A percentile compares a stretch with the other conserved stretches of the same genome.
phyloP scores from a whole-genome alignment of 768 basidiomycete species.

The Collybiopsis luxurians region DNA sequence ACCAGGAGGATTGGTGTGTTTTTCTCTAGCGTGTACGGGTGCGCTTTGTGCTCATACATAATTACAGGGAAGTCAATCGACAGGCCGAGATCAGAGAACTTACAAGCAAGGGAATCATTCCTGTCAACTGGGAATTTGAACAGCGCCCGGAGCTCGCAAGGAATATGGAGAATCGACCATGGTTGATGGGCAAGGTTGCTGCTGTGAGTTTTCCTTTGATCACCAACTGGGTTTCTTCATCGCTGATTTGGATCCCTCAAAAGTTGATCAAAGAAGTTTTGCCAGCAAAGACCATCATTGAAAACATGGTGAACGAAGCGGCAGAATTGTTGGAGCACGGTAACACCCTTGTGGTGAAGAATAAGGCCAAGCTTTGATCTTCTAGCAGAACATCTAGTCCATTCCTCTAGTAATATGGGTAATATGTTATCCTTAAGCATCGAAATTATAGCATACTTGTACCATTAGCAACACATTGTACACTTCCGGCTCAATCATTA shows the following conservation, averaged over 20 bases:
- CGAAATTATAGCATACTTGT: too few species aligned
- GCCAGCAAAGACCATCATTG: constrained; percentile 82
- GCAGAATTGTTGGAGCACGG: constrained; percentile 42
- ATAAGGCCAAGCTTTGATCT: constrained; percentile 22
- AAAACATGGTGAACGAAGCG: constrained; percentile 71
- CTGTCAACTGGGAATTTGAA: constrained; percentile 66
- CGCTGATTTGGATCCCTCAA: background rate
- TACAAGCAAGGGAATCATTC: constrained; percentile 81
- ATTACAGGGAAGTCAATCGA: constrained; percentile 13
- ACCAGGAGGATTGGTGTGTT: constrained; percentile 75
- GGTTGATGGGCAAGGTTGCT: constrained; percentile 85
- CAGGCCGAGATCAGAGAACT: constrained; percentile 80
- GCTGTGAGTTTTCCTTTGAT: constrained; percentile 24
- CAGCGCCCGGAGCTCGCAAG: constrained; percentile 76
- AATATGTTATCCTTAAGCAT: too few species aligned
- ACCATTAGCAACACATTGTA: too few species aligned
- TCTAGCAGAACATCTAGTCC: too few species aligned
- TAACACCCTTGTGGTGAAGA: constrained; percentile 33
- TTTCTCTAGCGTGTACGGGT: background rate
- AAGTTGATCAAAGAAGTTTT: constrained; percentile 66
- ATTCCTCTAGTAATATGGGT: too few species aligned
- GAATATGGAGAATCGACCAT: constrained; percentile 52
- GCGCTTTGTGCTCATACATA: background rate
- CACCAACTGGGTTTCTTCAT: background rate
- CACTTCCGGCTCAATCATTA: too few species aligned